Conservation (phyloP, 2,329 filamentous ascomycete genomes). For the Xylaria sp. region DNA sequence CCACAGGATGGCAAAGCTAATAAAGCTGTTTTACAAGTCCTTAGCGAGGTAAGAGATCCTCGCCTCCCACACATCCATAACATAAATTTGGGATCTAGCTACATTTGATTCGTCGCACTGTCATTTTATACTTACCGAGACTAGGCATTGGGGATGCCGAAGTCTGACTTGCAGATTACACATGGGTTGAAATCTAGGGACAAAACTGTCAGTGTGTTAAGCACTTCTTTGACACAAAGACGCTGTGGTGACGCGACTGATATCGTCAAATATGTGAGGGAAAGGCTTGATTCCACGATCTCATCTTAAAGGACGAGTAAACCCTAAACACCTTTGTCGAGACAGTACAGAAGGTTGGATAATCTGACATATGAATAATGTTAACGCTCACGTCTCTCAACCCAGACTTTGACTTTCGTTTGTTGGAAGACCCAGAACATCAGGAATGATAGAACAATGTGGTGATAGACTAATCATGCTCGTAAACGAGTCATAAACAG, state of each 20-base stretch:
- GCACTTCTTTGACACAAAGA: slow-evolving; percentile 37
- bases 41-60: slow-evolving; percentile 60
- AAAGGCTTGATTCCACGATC: slow-evolving; percentile 36
- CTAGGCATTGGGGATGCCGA: slow-evolving; percentile 68
- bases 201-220: slow-evolving; percentile 63
- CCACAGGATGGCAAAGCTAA: slow-evolving; percentile 76
- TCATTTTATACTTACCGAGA: slow-evolving; percentile 7
- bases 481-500: slow-evolving; percentile 53
- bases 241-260: slow-evolving; percentile 37
- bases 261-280: slow-evolving; percentile 39
- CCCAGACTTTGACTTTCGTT: neutral
- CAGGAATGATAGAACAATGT: slow-evolving; percentile 51
- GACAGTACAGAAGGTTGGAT: neutral
- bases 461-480: slow-evolving; percentile 51
- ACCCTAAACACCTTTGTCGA: neutral
- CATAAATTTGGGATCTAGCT: neutral
- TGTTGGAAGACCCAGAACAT: slow-evolving; percentile 23
- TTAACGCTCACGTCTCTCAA: slow-evolving; percentile 6
- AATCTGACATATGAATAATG: neutral
- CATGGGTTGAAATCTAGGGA: slow-evolving; percentile 72
- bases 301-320: neutral
- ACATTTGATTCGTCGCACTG: neutral
- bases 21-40: slow-evolving; percentile 69
- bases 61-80: neutral
- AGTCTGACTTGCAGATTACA: slow-evolving; percentile 70